Evolutionary conservation across 148 eudicot species (phyloP).

Genomic region (Arctostaphylos glauca): DNA sequence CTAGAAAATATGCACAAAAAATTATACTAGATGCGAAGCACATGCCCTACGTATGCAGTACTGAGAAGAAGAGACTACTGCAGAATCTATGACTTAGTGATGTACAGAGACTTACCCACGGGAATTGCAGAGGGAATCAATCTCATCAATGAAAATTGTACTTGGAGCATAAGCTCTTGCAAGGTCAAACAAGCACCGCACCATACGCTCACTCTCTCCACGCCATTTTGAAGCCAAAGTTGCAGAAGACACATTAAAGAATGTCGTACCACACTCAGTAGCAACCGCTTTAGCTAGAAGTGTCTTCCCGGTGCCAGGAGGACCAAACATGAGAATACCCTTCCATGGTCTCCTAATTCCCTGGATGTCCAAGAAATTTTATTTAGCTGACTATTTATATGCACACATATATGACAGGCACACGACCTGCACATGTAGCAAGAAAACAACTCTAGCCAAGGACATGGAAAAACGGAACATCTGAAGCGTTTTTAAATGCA

Average conservation of each 20-base stretch:
- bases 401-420: not conserved
- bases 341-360: conserved; percentile 99
- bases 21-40: too few relatives aligned
- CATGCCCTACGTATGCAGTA: conserved; percentile 4
- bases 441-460: not conserved
- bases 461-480: conserved; percentile 10
- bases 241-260: conserved; percentile 97
- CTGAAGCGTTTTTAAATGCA: not conserved
- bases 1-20: not conserved
- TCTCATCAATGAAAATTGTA: conserved; percentile 97
- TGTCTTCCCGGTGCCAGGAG: conserved; percentile 99
- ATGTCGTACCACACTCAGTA: conserved; percentile 96
- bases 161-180: conserved; percentile 99
- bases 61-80: not conserved
- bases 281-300: conserved; percentile 99
- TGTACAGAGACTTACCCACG: conserved; percentile 61
- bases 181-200: conserved; percentile 89
- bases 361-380: conserved; percentile 30
- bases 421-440: conserved; percentile 1
- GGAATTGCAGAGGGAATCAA: conserved; percentile 96
- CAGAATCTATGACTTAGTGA: not conserved
- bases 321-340: conserved; percentile 99
- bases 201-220: conserved; percentile 99
- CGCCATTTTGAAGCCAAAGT: conserved; percentile 99
- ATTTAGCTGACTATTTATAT: not conserved